Percentiles rank a stretch among this genome's conserved stretches.
Evolutionary conservation across 2,329 filamentous ascomycete species (phyloP).

Genomic region (Trichophyton rubrum): DNA sequence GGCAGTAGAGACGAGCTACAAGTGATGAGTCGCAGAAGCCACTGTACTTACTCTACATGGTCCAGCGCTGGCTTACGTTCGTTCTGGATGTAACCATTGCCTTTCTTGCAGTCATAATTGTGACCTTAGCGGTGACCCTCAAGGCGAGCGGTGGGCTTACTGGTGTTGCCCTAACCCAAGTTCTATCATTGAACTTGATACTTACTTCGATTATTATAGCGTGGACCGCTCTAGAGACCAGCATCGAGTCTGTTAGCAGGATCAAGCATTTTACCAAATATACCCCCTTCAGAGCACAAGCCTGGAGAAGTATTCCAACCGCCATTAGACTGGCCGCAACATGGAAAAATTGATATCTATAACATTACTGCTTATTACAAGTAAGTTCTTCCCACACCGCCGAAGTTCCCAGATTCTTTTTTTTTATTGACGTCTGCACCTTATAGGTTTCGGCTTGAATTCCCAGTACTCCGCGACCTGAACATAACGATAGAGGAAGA

Average conservation of each 20-base stretch:
- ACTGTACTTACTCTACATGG: constrained; percentile 44
- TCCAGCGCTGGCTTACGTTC: constrained; percentile 44
- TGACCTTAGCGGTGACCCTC: constrained; percentile 38
- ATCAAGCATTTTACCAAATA: constrained; percentile 38
- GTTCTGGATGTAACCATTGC: constrained; percentile 41
- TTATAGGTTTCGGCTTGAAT: not conserved
- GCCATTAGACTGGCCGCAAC: constrained; percentile 25
- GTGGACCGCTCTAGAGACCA: constrained; percentile 45
- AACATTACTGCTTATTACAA: constrained; percentile 27
- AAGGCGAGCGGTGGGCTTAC: constrained; percentile 37
- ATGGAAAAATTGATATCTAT: constrained; percentile 27
- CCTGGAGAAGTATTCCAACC: constrained; percentile 25
- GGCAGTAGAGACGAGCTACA: constrained; percentile 27
- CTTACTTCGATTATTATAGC: constrained; percentile 39
- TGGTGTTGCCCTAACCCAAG: constrained; percentile 35
- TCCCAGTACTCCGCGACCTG: constrained; percentile 73
- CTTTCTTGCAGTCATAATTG: constrained; percentile 36
- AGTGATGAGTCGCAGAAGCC: constrained; percentile 42
- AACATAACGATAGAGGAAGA: constrained; percentile 72
- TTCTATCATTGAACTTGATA: constrained; percentile 35
- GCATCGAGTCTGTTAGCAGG: constrained; percentile 43
- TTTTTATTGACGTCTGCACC: not conserved
- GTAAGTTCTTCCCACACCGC: constrained; percentile 9
- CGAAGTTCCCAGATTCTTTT: not conserved
- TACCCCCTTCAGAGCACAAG: constrained; percentile 27